phyloP scores from a whole-genome alignment of 257 asterid genomes.

The Scutellaria barbata region DNA sequence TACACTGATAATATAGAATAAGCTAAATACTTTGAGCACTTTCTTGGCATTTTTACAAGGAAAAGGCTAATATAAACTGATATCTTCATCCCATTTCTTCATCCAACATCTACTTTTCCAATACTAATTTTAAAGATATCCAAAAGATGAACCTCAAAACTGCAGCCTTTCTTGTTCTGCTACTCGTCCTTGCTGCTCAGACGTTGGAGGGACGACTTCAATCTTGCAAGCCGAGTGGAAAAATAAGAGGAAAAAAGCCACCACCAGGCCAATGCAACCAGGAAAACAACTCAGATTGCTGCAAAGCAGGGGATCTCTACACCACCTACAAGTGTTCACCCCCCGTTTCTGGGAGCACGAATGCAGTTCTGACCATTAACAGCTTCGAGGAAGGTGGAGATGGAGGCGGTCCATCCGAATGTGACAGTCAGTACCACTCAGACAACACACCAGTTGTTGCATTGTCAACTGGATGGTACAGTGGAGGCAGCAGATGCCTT shows the following conservation, averaged over 20 bases:
- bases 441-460: constrained; percentile 46
- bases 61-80: constrained; percentile 17
- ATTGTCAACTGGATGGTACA: constrained; percentile 49
- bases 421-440: constrained; percentile 43
- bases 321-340: constrained; percentile 49
- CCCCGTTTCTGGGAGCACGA: constrained; percentile 29
- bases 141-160: not conserved
- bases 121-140: too few relatives aligned
- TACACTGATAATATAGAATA: not conserved
- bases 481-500: constrained; percentile 40
- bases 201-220: constrained; percentile 15
- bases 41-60: constrained; percentile 17
- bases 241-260: constrained; percentile 38
- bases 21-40: constrained; percentile 2
- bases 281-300: constrained; percentile 43
- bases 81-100: constrained; percentile 4
- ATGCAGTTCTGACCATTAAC: constrained; percentile 43
- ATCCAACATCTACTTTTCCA: not conserved
- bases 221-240: constrained; percentile 47
- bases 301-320: constrained; percentile 38
- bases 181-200: constrained; percentile 24
- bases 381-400: constrained; percentile 53
- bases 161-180: constrained; percentile 21
- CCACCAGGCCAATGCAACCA: constrained; percentile 50
- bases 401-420: constrained; percentile 46